phyloP scores from a whole-genome alignment of 2,329 filamentous ascomycete species.

The Pseudogymnoascus sp. region DNA sequence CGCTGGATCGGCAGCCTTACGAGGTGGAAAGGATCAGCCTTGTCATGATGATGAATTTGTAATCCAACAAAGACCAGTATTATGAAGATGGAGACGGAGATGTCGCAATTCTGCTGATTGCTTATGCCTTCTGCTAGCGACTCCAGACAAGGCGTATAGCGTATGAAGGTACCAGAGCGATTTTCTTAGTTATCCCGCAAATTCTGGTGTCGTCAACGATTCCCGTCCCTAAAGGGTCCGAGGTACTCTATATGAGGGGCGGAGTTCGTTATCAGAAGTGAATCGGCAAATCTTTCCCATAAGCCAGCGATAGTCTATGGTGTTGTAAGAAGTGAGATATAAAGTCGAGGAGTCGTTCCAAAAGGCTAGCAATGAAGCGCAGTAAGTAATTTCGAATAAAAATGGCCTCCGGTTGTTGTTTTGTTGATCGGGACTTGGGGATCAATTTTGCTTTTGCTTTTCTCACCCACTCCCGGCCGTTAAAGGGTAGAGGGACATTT shows the following conservation, averaged over 20 bases:
- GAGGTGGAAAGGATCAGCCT: slow-evolving; percentile 80
- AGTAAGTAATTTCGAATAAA: not conserved
- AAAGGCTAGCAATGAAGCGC: not conserved
- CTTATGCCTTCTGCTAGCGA: slow-evolving; percentile 7
- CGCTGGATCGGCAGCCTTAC: slow-evolving; percentile 43
- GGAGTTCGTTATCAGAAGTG: slow-evolving; percentile 6
- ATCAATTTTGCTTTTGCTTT: slow-evolving; percentile 9
- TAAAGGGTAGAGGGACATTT: not conserved
- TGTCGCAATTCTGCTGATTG: slow-evolving; percentile 7
- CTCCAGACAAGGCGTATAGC: not conserved
- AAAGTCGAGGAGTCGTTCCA: not conserved
- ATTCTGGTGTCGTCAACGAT: slow-evolving; percentile 8
- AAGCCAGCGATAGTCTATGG: not conserved
- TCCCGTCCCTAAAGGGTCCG: slow-evolving; percentile 4
- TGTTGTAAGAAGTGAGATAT: not conserved
- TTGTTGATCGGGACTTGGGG: not conserved
- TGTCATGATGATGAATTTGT: slow-evolving; percentile 44
- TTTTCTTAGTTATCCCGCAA: not conserved
- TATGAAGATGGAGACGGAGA: not conserved
- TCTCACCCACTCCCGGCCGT: not conserved
- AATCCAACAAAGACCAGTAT: slow-evolving; percentile 7
- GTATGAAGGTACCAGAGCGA: slow-evolving; percentile 6
- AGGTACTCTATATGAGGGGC: slow-evolving; percentile 3
- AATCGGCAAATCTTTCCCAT: not conserved
- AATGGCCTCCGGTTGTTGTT: not conserved